Percentiles rank a stretch among this genome's conserved stretches.
phyloP scores from a whole-genome alignment of 805 yeast species.

The Starmerella bombi region DNA sequence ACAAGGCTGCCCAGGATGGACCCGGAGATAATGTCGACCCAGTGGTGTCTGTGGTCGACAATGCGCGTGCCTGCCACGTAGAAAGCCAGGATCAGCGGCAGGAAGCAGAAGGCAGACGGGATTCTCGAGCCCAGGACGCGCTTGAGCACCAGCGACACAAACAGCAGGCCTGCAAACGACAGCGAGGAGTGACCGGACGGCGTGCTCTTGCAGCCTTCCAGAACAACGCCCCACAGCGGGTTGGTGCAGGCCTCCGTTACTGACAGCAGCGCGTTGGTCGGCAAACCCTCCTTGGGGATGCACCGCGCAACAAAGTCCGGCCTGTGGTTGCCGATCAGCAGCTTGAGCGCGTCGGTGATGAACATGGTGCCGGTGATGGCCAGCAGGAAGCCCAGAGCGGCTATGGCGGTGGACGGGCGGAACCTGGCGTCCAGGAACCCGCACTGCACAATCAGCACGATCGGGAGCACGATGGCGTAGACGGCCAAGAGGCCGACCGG shows the following conservation, averaged over 20 bases:
- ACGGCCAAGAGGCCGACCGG: constrained; percentile 40
- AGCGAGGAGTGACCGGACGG: constrained; percentile 48
- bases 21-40: constrained; percentile 70
- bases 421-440: constrained; percentile 6
- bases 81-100: constrained; percentile 45
- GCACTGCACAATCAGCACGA: constrained; percentile 19
- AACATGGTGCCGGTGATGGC: constrained; percentile 48
- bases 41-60: constrained; percentile 88
- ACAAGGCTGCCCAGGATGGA: constrained; percentile 47
- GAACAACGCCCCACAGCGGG: constrained; percentile 22
- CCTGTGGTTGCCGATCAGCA: constrained; percentile 77
- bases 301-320: constrained; percentile 90
- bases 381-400: constrained; percentile 52
- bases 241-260: constrained; percentile 29
- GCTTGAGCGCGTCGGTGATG: constrained; percentile 61
- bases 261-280: constrained; percentile 28
- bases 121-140: not conserved
- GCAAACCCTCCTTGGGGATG: constrained; percentile 47
- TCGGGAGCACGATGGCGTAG: constrained; percentile 23
- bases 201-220: constrained; percentile 43
- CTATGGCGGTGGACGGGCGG: constrained; percentile 35
- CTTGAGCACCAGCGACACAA: constrained; percentile 25
- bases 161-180: constrained; percentile 40
- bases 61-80: constrained; percentile 76
- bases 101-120: constrained; percentile 5